These are phyloP conservation scores for Phytophthora pistaciae DNA, from an alignment of 352 stramenopile species.

Conservation along the genomic window DNA sequence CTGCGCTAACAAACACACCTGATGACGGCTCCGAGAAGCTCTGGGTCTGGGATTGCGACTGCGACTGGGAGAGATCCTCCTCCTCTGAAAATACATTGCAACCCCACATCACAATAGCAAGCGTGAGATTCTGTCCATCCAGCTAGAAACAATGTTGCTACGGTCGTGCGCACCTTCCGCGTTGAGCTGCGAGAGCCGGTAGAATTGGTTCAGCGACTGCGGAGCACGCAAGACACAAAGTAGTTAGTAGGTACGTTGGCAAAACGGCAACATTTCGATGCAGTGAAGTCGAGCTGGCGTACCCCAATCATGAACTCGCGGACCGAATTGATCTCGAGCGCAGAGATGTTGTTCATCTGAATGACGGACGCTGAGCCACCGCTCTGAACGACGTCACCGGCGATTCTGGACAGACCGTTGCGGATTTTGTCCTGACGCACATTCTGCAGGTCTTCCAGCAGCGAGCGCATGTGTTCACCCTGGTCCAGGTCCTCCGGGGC, in stretches of 20 bases:
- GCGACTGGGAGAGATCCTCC: conserved; percentile 36
- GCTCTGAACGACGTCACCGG: conserved; percentile 69
- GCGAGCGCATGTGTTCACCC: conserved; percentile 79
- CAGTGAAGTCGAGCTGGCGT: not conserved
- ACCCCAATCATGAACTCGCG: conserved; percentile 90
- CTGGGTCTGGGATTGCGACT: conserved; percentile 46
- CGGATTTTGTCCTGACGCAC: conserved; percentile 92
- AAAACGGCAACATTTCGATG: not conserved
- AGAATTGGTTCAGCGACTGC: conserved; percentile 86
- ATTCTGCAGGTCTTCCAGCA: conserved; percentile 91
- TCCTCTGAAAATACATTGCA: conserved; percentile 8
- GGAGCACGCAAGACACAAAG: conserved; percentile 3
- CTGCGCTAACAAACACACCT: conserved; percentile 26
- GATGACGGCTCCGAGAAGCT: conserved; percentile 46
- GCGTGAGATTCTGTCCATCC: not conserved
- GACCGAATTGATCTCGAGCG: conserved; percentile 89
- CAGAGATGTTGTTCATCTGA: conserved; percentile 91
- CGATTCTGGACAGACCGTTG: conserved; percentile 87
- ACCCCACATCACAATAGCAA: conserved; percentile 5
- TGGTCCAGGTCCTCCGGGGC: conserved; percentile 87
- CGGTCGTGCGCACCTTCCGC: conserved; percentile 42
- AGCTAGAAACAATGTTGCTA: not conserved
- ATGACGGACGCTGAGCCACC: conserved; percentile 80
- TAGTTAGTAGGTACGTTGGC: not conserved
- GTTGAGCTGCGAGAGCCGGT: conserved; percentile 70